These are phyloP conservation scores for Geotrichum bryndzae DNA, from an alignment of 1,139 yeast genomes.

Conservation along the genomic window DNA sequence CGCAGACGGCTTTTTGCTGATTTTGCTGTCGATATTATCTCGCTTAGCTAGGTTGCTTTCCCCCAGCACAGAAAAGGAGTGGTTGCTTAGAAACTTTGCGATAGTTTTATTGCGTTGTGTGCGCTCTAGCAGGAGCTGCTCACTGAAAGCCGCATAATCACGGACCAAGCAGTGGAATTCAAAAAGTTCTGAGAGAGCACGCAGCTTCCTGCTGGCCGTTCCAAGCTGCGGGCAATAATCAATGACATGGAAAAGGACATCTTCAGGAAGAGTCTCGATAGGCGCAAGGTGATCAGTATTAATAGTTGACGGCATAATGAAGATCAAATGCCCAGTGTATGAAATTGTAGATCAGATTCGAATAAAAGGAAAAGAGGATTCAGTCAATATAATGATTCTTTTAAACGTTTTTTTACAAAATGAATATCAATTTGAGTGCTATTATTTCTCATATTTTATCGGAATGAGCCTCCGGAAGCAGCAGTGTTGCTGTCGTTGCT, in stretches of 20 bases:
- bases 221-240: slow-evolving; percentile 10
- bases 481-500: background rate
- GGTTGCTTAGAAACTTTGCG: slow-evolving; percentile 1
- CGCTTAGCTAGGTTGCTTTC: background rate
- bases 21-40: background rate
- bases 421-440: no score
- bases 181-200: slow-evolving; percentile 10
- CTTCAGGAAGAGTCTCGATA: slow-evolving; percentile 13
- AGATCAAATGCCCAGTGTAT: slow-evolving; percentile 27
- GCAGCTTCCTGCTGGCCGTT: slow-evolving; percentile 6
- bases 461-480: no score
- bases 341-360: background rate
- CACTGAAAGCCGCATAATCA: background rate
- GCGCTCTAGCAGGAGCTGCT: slow-evolving; percentile 4
- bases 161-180: slow-evolving; percentile 9
- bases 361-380: background rate
- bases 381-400: background rate
- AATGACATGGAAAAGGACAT: slow-evolving; percentile 9
- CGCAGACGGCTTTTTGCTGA: background rate
- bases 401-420: background rate
- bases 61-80: slow-evolving; percentile 5
- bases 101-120: slow-evolving; percentile 1
- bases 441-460: no score
- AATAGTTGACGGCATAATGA: slow-evolving; percentile 24
- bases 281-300: background rate